Conservation (phyloP, 768 basidiomycete genomes). For the Russula sp. region DNA sequence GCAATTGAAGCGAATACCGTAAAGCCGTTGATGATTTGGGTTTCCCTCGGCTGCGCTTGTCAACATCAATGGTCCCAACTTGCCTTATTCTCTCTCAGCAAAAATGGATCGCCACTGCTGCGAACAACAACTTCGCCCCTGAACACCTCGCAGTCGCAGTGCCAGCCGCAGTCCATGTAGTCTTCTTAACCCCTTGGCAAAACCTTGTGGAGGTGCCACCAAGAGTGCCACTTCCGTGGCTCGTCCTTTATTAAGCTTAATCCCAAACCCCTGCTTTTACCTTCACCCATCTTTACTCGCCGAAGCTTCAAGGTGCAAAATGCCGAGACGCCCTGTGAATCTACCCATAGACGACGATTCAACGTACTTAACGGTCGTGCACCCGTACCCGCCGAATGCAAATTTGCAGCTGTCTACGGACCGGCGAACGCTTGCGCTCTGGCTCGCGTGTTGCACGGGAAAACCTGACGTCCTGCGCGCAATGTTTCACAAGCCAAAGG, state of each 20-base stretch:
- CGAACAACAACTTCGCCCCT: too few relatives aligned
- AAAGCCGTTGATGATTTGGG: too few relatives aligned
- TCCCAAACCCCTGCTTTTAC: not conserved
- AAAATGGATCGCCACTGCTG: too few relatives aligned
- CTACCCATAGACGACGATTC: slow-evolving; percentile 41
- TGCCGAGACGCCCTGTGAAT: not conserved
- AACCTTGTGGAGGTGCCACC: not conserved
- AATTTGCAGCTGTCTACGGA: slow-evolving; percentile 44
- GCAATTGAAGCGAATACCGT: too few relatives aligned
- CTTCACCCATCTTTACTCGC: not conserved
- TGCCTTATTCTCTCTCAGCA: too few relatives aligned
- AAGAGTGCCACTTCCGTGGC: not conserved
- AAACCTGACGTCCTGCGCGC: slow-evolving; percentile 37
- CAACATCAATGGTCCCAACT: too few relatives aligned
- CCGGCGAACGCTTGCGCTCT: slow-evolving; percentile 40
- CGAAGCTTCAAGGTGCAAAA: not conserved
- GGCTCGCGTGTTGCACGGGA: slow-evolving; percentile 45
- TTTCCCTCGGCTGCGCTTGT: too few relatives aligned
- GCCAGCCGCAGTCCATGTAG: too few relatives aligned
- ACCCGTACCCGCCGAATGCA: slow-evolving; percentile 44
- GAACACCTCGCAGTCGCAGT: too few relatives aligned
- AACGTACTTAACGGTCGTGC: slow-evolving; percentile 43
- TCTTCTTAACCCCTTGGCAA: too few relatives aligned
- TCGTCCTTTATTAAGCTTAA: not conserved
- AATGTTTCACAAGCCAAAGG: slow-evolving; percentile 46